These are phyloP conservation scores for Hortaea werneckii DNA, from an alignment of 2,329 filamentous ascomycete species.

Conservation along the genomic window DNA sequence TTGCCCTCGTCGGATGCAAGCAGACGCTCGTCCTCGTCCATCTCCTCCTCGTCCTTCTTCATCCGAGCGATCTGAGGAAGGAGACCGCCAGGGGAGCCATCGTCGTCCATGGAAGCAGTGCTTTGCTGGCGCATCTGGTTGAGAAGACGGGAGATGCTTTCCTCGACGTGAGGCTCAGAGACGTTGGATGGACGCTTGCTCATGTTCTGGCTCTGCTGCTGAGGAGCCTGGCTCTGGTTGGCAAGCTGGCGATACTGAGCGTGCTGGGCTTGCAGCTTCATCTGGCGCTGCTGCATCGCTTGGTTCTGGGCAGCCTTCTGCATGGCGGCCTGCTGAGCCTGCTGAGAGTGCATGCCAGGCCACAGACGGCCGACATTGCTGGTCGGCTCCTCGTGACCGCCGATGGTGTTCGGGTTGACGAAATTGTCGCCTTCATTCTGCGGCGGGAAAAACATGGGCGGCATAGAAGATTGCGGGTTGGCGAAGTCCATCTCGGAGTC, in stretches of 20 bases:
- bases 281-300: slow-evolving; percentile 41
- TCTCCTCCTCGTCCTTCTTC: slow-evolving; percentile 94
- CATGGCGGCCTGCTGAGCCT: slow-evolving; percentile 53
- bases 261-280: slow-evolving; percentile 30
- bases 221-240: slow-evolving; percentile 11
- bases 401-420: slow-evolving; percentile 65
- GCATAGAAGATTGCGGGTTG: slow-evolving; percentile 34
- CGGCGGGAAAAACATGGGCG: slow-evolving; percentile 53
- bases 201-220: slow-evolving; percentile 25
- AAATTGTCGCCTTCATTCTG: slow-evolving; percentile 38
- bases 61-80: slow-evolving; percentile 60
- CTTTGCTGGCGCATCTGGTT: slow-evolving; percentile 81
- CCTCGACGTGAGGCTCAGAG: slow-evolving; percentile 50
- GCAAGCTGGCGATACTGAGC: slow-evolving; percentile 26
- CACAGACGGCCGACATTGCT: slow-evolving; percentile 61
- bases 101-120: slow-evolving; percentile 39
- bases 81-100: slow-evolving; percentile 34
- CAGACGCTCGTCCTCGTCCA: slow-evolving; percentile 94
- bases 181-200: slow-evolving; percentile 36
- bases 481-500: slow-evolving; percentile 55
- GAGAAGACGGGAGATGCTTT: slow-evolving; percentile 86
- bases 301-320: slow-evolving; percentile 40
- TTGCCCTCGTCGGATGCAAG: slow-evolving; percentile 96
- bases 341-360: slow-evolving; percentile 87
- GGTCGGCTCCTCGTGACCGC: slow-evolving; percentile 49